Evolutionary conservation across 2,329 filamentous ascomycete genomes (phyloP).

Genomic region (Aspergillus sp.): DNA sequence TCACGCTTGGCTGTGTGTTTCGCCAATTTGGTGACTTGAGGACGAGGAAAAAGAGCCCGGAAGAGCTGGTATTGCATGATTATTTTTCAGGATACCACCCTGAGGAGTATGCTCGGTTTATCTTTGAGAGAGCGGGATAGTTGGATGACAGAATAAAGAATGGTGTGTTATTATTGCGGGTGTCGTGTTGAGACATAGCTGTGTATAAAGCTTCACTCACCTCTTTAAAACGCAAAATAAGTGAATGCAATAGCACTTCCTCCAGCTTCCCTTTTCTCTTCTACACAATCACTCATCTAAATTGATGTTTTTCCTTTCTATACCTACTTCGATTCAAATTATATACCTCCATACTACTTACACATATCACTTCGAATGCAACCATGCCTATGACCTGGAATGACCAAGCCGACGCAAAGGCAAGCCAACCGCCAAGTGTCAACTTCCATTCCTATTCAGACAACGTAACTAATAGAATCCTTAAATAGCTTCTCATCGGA

Average conservation of each 20-base stretch:
- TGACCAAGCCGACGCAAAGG: conserved; percentile 21
- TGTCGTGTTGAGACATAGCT: neutral
- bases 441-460: neutral
- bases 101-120: conserved; percentile 13
- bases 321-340: neutral
- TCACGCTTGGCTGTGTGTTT: conserved; percentile 25
- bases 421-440: conserved; percentile 5
- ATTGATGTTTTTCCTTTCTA: neutral
- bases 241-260: neutral
- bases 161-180: neutral
- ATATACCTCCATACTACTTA: neutral
- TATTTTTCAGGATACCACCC: conserved; percentile 23
- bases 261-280: neutral
- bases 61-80: conserved; percentile 24
- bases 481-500: neutral
- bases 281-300: neutral
- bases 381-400: conserved; percentile 25
- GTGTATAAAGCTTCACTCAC: neutral
- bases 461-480: neutral
- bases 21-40: conserved; percentile 20
- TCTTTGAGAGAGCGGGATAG: conserved; percentile 8
- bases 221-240: neutral
- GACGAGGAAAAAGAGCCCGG: conserved; percentile 7
- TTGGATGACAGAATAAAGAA: neutral
- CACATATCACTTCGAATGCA: neutral